Evolutionary conservation across 305 asterid genomes (phyloP), one percentile per base, ranked within the genome.

Genomic region (Fraxinus sp.): DNA sequence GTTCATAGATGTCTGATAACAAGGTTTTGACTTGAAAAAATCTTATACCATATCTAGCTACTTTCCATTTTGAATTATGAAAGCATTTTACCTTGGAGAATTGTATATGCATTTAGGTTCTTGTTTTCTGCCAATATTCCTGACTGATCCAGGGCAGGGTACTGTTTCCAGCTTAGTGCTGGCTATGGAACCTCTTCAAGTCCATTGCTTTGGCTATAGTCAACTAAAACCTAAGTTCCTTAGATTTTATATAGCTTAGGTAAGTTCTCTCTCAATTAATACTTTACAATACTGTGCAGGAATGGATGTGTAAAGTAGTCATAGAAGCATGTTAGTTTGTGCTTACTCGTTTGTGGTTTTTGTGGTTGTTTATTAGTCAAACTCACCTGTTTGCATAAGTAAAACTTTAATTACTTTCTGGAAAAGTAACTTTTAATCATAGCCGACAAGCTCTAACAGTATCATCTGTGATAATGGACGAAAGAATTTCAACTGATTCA

Each of bases 11-110:
- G 71, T 66, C 32, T 36, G 62, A 22, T 59, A 70, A 30, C 72
- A 57, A 32, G 44, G 80, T 44, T 78, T 79, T 57, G 28, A 49
- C 80, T 35, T 57, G 80, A 82, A 37, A 81, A 79, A 57, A 0
- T 57, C 68, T 57, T 16, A 14, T 49, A 49, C 18, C 10, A 5
- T 18, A 57, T 18, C 68, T 18, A 57, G 68, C n/a, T 44, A 44
- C 55, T 10, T 44, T 11, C 55, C 3, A 44, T 10, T 44, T 44
- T 44, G 59, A 49, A 49, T 49, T 49, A 57, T 24, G 11, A 20
- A 57, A 57, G 26, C 26, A 57, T 57, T 18, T 18, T 57, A 20
- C 11, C 68, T 57, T 57, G 68, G 10, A 57, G 68, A 10, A 18
- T 57, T 18, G 26, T 57, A 6, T 16, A 16, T 18, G 24, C 10